Conservation (phyloP, 306 rosid genomes). For the Datisca glomerata region DNA sequence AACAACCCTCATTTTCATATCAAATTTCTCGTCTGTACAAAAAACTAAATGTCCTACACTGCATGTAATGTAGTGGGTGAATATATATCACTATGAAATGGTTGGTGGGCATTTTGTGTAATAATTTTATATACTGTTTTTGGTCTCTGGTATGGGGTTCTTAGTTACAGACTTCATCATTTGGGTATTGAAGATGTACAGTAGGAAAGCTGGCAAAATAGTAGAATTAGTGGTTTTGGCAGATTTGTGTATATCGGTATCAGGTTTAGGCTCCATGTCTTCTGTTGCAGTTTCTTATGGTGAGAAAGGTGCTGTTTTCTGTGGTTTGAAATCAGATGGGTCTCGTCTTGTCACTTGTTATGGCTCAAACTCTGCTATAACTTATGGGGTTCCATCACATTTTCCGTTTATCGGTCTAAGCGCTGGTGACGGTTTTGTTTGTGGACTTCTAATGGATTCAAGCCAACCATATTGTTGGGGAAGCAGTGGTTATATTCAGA, state of each 20-base stretch:
- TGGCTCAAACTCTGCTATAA: conserved; percentile 71
- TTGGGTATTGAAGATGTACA: conserved; percentile 26
- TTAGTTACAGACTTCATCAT: conserved; percentile 15
- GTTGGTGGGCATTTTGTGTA: too few species aligned
- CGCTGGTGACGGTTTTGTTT: conserved; percentile 81
- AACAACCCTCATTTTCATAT: too few species aligned
- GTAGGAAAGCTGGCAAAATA: conserved; percentile 21
- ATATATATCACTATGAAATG: background rate
- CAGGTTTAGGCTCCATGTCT: conserved; percentile 89
- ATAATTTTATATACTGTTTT: too few species aligned
- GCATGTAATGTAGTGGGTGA: too few species aligned
- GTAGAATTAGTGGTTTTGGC: conserved; percentile 30
- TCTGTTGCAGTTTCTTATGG: conserved; percentile 81
- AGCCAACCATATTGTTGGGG: conserved; percentile 96
- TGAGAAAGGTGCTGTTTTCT: conserved; percentile 66
- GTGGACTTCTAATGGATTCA: conserved; percentile 76
- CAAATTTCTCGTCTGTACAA: background rate
- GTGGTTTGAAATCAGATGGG: conserved; percentile 80
- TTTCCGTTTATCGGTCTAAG: conserved; percentile 65
- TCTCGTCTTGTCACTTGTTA: conserved; percentile 71
- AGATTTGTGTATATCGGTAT: conserved; percentile 29
- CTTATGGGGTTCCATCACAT: conserved; percentile 55
- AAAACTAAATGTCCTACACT: too few species aligned
- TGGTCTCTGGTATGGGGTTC: conserved; percentile 25
- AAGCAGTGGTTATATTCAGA: conserved; percentile 47